Base-by-base conservation (phyloP, 768 basidiomycete species). In the Kwoniella mangroviensis region DNA sequence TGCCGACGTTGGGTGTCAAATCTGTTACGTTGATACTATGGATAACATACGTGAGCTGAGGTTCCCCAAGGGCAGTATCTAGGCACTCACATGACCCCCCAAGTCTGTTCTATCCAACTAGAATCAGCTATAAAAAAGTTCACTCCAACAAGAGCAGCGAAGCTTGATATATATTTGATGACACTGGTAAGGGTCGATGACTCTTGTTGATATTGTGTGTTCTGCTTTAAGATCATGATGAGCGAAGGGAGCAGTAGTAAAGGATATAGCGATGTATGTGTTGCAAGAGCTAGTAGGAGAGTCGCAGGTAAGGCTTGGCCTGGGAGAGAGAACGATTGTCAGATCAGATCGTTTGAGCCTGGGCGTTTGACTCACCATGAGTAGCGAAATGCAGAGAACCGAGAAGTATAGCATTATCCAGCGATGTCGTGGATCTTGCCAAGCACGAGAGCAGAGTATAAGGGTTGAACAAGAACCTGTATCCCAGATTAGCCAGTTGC, bases 1-100 rank as follows among this genome's bases (percentile, higher is more conserved):
- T 84, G 1, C 97, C 96, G 4, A 92, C 89, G 75, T 95, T 98
- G 0, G 97, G 96, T 10, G 93, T 94, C 71, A 98, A 84, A 80
- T 97, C 95, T 1, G 92, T 91, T 10, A 97, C 88, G 21, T 87
- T 88, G 24, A 97, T 77, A 56, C 95, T 98, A 74, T 34, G 34
- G 9, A 34, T 1, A 7, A 34, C 34, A 34, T 34, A 1, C 0
- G 34, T 34, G 34, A 34, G 34, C 34, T 34, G 34, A 34, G 34
- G 34, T 34, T 7, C 9, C 34, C 34, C 34, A 34, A 0, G 34
- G 34, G 6, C 34, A 34, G 34, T 7, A 34, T 7, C 9, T 34
- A n/a, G 4, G 54, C 19, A 84, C 88, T 79, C 78, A 94, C 94
- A 88, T 90, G 62, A 91, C 89, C 17, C 92, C 92, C 93, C 93